Conservation (phyloP, 768 basidiomycete genomes). For the Leccinum boreale region DNA sequence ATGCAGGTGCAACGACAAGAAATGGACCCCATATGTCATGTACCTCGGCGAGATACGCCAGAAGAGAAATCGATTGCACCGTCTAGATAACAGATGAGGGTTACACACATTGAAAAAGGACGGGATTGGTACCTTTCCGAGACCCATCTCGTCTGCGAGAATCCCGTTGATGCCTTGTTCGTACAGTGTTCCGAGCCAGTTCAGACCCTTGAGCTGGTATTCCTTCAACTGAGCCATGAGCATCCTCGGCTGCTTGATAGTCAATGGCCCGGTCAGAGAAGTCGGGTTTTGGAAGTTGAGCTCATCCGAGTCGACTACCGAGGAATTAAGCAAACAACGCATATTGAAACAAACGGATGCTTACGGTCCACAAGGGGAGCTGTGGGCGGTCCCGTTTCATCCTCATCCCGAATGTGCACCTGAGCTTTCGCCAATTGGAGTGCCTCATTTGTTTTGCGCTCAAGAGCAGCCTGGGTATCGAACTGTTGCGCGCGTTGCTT, state of each 20-base stretch:
- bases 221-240: conserved; percentile 96
- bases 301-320: conserved; percentile 87
- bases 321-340: conserved; percentile 1
- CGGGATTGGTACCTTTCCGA: conserved; percentile 62
- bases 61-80: conserved; percentile 94
- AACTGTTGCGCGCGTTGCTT: conserved; percentile 79
- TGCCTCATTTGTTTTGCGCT: conserved; percentile 79
- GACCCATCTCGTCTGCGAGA: conserved; percentile 98
- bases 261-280: conserved; percentile 77
- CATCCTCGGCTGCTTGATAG: conserved; percentile 91
- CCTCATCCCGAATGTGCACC: conserved; percentile 39
- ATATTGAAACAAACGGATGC: conserved; percentile 24
- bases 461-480: conserved; percentile 76
- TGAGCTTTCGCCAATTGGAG: conserved; percentile 61
- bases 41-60: conserved; percentile 93
- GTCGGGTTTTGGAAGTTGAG: conserved; percentile 99
- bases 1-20: conserved; percentile 94
- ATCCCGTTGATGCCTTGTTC: conserved; percentile 99
- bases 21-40: conserved; percentile 99
- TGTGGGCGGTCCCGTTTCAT: conserved; percentile 34
- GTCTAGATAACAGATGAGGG: conserved; percentile 48
- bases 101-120: conserved; percentile 8
- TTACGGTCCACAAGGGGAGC: conserved; percentile 70
- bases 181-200: conserved; percentile 96
- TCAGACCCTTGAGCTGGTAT: conserved; percentile 96